Evolutionary conservation across 1,284 basidiomycete species (phyloP).

Genomic region (Rhodotorula sp.): DNA sequence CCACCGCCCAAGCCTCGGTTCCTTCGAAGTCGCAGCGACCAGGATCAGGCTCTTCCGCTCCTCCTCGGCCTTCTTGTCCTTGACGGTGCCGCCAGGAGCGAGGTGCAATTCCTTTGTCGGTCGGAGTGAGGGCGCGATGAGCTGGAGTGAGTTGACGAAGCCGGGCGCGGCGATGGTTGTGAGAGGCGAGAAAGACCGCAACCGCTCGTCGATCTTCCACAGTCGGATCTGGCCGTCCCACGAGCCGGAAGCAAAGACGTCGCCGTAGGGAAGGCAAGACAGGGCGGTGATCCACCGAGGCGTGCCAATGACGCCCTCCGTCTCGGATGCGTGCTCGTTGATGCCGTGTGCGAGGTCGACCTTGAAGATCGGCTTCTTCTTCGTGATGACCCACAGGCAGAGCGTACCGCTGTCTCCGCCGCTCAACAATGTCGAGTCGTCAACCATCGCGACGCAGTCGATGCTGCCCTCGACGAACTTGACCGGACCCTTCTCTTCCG

Average conservation of each 20-base stretch:
- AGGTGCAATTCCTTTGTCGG: slow-evolving; percentile 45
- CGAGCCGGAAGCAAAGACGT: slow-evolving; percentile 88
- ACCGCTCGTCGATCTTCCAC: slow-evolving; percentile 77
- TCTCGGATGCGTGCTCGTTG: slow-evolving; percentile 65
- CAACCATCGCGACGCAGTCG: slow-evolving; percentile 90
- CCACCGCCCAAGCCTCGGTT: slow-evolving; percentile 88
- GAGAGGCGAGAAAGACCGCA: slow-evolving; percentile 71
- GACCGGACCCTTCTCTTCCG: slow-evolving; percentile 51
- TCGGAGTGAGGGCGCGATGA: slow-evolving; percentile 63
- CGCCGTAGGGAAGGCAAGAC: slow-evolving; percentile 78
- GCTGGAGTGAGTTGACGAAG: slow-evolving; percentile 84
- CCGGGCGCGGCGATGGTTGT: slow-evolving; percentile 67
- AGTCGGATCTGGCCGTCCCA: slow-evolving; percentile 85
- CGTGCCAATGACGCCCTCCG: slow-evolving; percentile 69
- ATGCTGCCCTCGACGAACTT: slow-evolving; percentile 84
- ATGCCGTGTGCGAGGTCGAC: slow-evolving; percentile 83
- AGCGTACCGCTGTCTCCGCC: slow-evolving; percentile 95
- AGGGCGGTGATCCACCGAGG: slow-evolving; percentile 90
- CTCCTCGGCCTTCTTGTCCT: slow-evolving; percentile 39
- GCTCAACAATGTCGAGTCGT: slow-evolving; percentile 86
- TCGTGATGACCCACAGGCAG: slow-evolving; percentile 85
- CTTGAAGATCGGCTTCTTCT: slow-evolving; percentile 93
- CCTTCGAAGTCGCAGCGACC: slow-evolving; percentile 78
- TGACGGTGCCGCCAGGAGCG: slow-evolving; percentile 3
- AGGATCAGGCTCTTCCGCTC: slow-evolving; percentile 59